Percentiles rank a stretch among this genome's conserved stretches.
phyloP scores from a whole-genome alignment of 2,329 filamentous ascomycete genomes.

The Fusarium liriodendri region DNA sequence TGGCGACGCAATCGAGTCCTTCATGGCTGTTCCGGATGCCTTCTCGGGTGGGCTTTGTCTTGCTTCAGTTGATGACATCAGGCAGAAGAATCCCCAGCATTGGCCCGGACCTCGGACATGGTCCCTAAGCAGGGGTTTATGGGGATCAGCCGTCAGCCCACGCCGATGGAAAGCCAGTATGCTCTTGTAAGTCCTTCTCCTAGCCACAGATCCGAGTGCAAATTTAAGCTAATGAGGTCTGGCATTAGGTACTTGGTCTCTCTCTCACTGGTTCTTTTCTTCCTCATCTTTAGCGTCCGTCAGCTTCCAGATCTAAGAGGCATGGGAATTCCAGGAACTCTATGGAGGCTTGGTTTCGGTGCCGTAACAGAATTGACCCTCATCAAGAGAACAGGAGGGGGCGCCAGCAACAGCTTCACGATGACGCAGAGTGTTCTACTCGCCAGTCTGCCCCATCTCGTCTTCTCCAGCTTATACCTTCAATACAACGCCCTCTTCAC shows the following conservation, averaged over 20 bases:
- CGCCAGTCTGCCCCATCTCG: constrained; percentile 6
- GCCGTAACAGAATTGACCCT: not conserved
- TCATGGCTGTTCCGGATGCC: not conserved
- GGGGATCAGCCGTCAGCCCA: not conserved
- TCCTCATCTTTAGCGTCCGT: not conserved
- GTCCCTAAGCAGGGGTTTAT: not conserved
- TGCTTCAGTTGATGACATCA: not conserved
- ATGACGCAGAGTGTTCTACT: not conserved
- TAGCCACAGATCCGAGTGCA: not conserved
- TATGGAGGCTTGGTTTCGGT: constrained; percentile 11
- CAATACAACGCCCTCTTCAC: constrained; percentile 19
- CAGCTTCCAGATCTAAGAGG: not conserved
- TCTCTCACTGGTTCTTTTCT: not conserved
- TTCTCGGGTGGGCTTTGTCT: constrained; percentile 6
- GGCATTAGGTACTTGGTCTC: not conserved
- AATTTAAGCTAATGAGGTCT: not conserved
- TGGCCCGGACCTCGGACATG: not conserved
- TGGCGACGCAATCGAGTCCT: constrained; percentile 16
- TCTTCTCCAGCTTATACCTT: constrained; percentile 15
- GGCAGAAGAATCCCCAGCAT: not conserved
- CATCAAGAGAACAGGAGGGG: not conserved
- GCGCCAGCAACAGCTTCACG: not conserved
- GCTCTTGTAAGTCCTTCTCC: not conserved
- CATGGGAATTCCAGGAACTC: not conserved
- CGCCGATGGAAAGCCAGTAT: constrained; percentile 6